Evolutionary conservation across 225 moss, liverwort and hornwort genomes (phyloP).

Genomic region (Lunularia cruciata): DNA sequence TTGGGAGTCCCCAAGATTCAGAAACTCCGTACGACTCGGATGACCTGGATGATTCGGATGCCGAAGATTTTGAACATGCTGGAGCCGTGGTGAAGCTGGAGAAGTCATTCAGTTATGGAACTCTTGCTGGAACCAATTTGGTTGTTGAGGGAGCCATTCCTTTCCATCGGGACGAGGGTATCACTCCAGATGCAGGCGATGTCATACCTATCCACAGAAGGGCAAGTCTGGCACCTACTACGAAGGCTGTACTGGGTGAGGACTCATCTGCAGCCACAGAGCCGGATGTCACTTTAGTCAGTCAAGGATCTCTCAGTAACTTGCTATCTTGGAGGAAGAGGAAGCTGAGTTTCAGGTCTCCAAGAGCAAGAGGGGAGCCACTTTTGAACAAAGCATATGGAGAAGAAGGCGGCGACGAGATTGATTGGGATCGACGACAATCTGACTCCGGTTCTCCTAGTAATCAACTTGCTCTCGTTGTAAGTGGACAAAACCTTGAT

Average conservation of each 20-base stretch:
- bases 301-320: slow-evolving; percentile 65
- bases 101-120: slow-evolving; percentile 91
- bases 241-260: slow-evolving; percentile 51
- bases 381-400: slow-evolving; percentile 94
- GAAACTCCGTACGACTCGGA: slow-evolving; percentile 82
- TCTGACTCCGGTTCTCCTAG: slow-evolving; percentile 60
- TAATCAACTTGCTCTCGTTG: slow-evolving; percentile 54
- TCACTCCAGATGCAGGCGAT: slow-evolving; percentile 43
- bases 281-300: slow-evolving; percentile 25
- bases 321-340: slow-evolving; percentile 86
- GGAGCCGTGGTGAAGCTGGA: slow-evolving; percentile 55
- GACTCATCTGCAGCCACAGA: slow-evolving; percentile 58
- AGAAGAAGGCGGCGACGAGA: slow-evolving; percentile 98
- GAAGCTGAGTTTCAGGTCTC: slow-evolving; percentile 86
- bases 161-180: slow-evolving; percentile 57
- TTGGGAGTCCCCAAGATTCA: slow-evolving; percentile 73
- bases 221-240: slow-evolving; percentile 48
- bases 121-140: slow-evolving; percentile 82
- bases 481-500: slow-evolving; percentile 25
- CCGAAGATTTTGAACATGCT: slow-evolving; percentile 61
- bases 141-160: slow-evolving; percentile 93
- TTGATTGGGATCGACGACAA: slow-evolving; percentile 97
- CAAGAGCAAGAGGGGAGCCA: slow-evolving; percentile 88
- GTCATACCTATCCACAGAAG: slow-evolving; percentile 69
- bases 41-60: slow-evolving; percentile 69